phyloP scores from a whole-genome alignment of 768 basidiomycete species.

The Boletales sp. region DNA sequence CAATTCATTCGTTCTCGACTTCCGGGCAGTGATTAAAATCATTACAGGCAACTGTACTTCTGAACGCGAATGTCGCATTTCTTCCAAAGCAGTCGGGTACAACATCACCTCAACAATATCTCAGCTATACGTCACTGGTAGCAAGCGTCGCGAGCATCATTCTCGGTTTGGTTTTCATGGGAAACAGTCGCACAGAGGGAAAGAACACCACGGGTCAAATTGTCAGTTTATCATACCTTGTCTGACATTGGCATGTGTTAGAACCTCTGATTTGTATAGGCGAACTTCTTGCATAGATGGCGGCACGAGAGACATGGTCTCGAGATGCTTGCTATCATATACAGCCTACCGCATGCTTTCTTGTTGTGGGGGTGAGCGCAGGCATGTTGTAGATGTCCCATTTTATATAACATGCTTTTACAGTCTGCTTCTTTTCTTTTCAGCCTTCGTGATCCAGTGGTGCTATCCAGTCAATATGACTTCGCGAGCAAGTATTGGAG shows the following conservation, averaged over 20 bases:
- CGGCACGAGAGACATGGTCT: slow-evolving; percentile 35
- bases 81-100: slow-evolving; percentile 47
- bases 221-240: slow-evolving; percentile 25
- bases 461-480: slow-evolving; percentile 2
- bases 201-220: slow-evolving; percentile 29
- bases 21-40: too few relatives aligned
- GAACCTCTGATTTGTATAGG: slow-evolving; percentile 7
- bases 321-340: slow-evolving; percentile 49
- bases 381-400: neutral
- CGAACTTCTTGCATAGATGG: slow-evolving; percentile 13
- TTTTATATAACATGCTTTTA: neutral
- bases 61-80: slow-evolving; percentile 59
- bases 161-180: slow-evolving; percentile 40
- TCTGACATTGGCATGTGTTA: neutral
- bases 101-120: slow-evolving; percentile 31
- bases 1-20: neutral
- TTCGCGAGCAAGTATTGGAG: slow-evolving; percentile 28
- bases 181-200: slow-evolving; percentile 36
- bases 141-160: slow-evolving; percentile 41
- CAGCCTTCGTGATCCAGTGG: slow-evolving; percentile 27
- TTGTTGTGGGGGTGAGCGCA: slow-evolving; percentile 56
- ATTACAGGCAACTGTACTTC: slow-evolving; percentile 49
- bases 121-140: slow-evolving; percentile 43
- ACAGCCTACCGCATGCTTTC: slow-evolving; percentile 53
- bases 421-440: slow-evolving; percentile 29